Evolutionary conservation across 805 yeast species (phyloP).

Genomic region (Wickerhamiella kurtzmanii): DNA sequence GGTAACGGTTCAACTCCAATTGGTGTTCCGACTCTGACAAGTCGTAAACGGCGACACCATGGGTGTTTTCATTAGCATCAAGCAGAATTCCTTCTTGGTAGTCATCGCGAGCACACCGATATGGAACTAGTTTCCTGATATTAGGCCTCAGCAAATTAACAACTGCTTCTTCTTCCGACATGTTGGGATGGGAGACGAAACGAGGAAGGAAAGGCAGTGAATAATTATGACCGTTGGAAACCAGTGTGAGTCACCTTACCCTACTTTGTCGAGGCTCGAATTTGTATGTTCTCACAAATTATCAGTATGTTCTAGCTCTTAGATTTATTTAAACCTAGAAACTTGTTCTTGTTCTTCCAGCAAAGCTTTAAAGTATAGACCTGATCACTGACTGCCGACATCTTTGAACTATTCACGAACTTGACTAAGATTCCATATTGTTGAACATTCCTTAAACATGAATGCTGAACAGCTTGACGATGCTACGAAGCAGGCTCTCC

Average conservation of each 20-base stretch:
- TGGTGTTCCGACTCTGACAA: slow-evolving; percentile 33
- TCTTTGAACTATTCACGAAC: background rate
- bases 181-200: background rate
- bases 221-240: too few species aligned
- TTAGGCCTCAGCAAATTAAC: slow-evolving; percentile 63
- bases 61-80: slow-evolving; percentile 94
- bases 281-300: too few species aligned
- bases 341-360: too few species aligned
- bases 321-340: too few species aligned
- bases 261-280: too few species aligned
- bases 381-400: background rate
- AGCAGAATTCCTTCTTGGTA: slow-evolving; percentile 74
- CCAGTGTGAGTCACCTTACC: background rate
- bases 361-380: background rate
- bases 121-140: slow-evolving; percentile 70
- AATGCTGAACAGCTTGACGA: slow-evolving; percentile 42
- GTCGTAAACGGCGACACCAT: slow-evolving; percentile 60
- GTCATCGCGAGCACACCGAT: slow-evolving; percentile 94
- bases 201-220: too few species aligned
- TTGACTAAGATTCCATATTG: background rate
- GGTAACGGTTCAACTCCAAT: slow-evolving; percentile 73
- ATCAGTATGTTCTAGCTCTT: too few species aligned
- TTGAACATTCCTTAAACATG: background rate
- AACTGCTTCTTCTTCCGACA: background rate
- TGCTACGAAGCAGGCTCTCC: slow-evolving; percentile 55